phyloP scores from a whole-genome alignment of 2,329 filamentous ascomycete genomes.

The Falciphora oryzae region DNA sequence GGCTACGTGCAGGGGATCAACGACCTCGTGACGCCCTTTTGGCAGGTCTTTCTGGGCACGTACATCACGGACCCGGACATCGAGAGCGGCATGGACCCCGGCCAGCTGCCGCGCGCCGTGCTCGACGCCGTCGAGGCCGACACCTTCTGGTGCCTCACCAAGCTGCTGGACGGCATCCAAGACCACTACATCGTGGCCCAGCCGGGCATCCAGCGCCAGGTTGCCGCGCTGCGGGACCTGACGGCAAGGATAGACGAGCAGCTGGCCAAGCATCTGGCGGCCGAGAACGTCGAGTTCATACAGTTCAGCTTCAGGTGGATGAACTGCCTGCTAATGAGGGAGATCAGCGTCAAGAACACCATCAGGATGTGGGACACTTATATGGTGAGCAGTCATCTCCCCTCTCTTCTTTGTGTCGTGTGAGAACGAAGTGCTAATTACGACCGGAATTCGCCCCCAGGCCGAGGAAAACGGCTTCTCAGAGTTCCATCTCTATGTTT shows the following conservation, averaged over 20 bases:
- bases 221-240: conserved; percentile 80
- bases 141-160: conserved; percentile 97
- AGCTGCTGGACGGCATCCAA: conserved; percentile 96
- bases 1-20: conserved; percentile 99
- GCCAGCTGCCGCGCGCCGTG: conserved; percentile 83
- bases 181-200: conserved; percentile 99
- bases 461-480: conserved; percentile 98
- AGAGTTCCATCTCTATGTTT: conserved; percentile 96
- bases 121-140: conserved; percentile 96
- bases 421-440: neutral
- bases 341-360: conserved; percentile 92
- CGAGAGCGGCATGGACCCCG: conserved; percentile 92
- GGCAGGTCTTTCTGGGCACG: conserved; percentile 90
- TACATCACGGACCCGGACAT: conserved; percentile 95
- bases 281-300: conserved; percentile 93
- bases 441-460: conserved; percentile 38
- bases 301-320: conserved; percentile 99
- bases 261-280: conserved; percentile 82
- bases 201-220: conserved; percentile 92
- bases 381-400: conserved; percentile 55
- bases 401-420: neutral
- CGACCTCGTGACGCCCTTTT: conserved; percentile 94
- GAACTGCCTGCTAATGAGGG: conserved; percentile 97
- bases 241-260: conserved; percentile 82
- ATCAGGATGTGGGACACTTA: conserved; percentile 99